Evolutionary conservation across 768 basidiomycete genomes (phyloP).

Genomic region (Auriculariales sp.): DNA sequence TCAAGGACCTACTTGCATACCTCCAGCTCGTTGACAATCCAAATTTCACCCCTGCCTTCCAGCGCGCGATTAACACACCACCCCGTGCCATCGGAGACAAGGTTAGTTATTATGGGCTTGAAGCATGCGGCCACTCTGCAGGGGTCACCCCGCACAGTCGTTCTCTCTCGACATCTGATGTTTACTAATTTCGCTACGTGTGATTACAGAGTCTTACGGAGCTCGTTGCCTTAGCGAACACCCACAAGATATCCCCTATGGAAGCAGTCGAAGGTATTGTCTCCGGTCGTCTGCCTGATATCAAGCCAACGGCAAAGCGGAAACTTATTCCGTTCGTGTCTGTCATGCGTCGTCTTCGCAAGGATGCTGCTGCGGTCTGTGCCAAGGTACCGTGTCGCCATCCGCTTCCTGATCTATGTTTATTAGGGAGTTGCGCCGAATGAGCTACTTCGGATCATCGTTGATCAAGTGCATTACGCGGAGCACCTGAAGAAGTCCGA

Average conservation of each 20-base stretch:
- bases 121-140: too few species aligned
- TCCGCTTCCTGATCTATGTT: background rate
- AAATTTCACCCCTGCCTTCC: conserved; percentile 46
- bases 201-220: conserved; percentile 46
- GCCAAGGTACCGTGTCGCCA: background rate
- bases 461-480: conserved; percentile 48
- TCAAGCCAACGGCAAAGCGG: conserved; percentile 49
- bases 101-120: conserved; percentile 26
- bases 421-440: conserved; percentile 43
- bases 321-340: conserved; percentile 50
- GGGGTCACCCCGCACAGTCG: too few species aligned
- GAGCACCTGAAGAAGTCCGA: conserved; percentile 55
- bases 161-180: too few species aligned
- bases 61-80: conserved; percentile 60
- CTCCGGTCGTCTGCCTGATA: conserved; percentile 43
- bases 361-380: conserved; percentile 38
- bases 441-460: conserved; percentile 42
- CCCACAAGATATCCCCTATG: conserved; percentile 38
- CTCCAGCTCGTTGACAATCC: conserved; percentile 74
- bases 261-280: conserved; percentile 48
- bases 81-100: conserved; percentile 64
- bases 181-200: too few species aligned
- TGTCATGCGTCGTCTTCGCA: conserved; percentile 34
- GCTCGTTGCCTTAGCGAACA: conserved; percentile 36
- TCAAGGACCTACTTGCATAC: conserved; percentile 74